Base-by-base conservation (phyloP, 371 early-diverging fungal species). In the Furculomyces boomerangus region DNA sequence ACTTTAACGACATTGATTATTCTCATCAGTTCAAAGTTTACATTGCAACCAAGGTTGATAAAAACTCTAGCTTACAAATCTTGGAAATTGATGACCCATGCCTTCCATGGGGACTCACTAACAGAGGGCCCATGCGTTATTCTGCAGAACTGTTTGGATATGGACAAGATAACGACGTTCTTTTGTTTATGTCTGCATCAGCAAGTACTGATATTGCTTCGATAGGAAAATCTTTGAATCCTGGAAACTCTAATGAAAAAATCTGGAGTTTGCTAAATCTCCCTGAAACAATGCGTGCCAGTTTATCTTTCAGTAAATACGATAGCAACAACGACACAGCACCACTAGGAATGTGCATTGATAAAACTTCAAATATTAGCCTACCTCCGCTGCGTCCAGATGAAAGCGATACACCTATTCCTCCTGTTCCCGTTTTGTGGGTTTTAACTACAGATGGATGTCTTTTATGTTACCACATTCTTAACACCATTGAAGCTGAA, bases 381-480 rank as follows among this genome's bases (percentile, higher is more conserved):
- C 51, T 68, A 30, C 66, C 66, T 2, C 61, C 68, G 0, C 46
- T 64, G 2, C 8, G 44, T n/a, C 37, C 50, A 20, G 53, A 53
- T 3, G 57, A 57, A 14, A 29, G 39, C 24, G 37, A 44, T 27
- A 26, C 31, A 25, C 54, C 7, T 24, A 56, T 63, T 1, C n/a
- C 18, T n/a, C 64, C 68, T 1, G 61, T 60, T 24, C 68, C 68
- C 0, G 57, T 68, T 16, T 47, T 68, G 35, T 68, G 68, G 68
- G 64, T 68, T 16, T 60, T 68, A 31, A 68, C 45, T 53, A 68
- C 67, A 10, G 68, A 68, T n/a, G 66, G 53, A 1, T 60, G 57
- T 3, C 43, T 68, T 27, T 53, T 63, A 30, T 60, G 57, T 18
- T 68, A 64, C 47, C 59, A 63, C 35, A 45, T 68, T 24, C 57